A percentile compares a stretch with the other conserved stretches of the same genome.
Conservation (phyloP, 768 basidiomycete species). For the Suillus subluteus region DNA sequence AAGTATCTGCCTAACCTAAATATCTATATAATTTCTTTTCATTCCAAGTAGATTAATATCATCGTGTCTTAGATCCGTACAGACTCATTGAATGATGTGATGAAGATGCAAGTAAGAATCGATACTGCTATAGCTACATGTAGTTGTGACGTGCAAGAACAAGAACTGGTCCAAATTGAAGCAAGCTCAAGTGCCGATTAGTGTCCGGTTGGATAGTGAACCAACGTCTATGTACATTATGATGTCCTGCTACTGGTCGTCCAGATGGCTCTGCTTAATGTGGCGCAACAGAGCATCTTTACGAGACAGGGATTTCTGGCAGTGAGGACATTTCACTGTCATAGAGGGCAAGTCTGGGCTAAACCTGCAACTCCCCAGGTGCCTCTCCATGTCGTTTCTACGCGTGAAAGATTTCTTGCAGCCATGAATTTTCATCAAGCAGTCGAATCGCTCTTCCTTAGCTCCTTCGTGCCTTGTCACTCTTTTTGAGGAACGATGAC, state of each 20-base stretch:
- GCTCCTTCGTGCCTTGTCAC: neutral
- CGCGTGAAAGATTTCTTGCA: constrained; percentile 10
- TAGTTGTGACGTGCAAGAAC: neutral
- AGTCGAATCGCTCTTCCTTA: neutral
- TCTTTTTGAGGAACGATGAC: neutral
- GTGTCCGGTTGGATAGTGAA: neutral
- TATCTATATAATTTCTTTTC: no score
- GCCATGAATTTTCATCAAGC: constrained; percentile 2
- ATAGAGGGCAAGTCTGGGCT: neutral
- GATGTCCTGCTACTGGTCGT: neutral
- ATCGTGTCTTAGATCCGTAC: no score
- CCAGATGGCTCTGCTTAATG: constrained; percentile 22
- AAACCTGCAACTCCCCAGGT: constrained; percentile 8
- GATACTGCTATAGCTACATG: constrained; percentile 6
- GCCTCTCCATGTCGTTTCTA: constrained; percentile 12
- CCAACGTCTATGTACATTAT: neutral
- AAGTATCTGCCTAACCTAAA: no score
- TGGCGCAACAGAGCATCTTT: constrained; percentile 30
- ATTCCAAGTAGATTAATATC: no score
- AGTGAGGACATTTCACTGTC: constrained; percentile 19
- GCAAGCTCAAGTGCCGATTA: neutral
- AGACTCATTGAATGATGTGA: no score
- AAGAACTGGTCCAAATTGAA: neutral
- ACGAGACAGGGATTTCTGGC: constrained; percentile 25
- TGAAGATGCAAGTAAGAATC: neutral